These are phyloP conservation scores for Penicillium turbatum DNA, from an alignment of 495 filamentous ascomycete genomes.

Conservation along the genomic window DNA sequence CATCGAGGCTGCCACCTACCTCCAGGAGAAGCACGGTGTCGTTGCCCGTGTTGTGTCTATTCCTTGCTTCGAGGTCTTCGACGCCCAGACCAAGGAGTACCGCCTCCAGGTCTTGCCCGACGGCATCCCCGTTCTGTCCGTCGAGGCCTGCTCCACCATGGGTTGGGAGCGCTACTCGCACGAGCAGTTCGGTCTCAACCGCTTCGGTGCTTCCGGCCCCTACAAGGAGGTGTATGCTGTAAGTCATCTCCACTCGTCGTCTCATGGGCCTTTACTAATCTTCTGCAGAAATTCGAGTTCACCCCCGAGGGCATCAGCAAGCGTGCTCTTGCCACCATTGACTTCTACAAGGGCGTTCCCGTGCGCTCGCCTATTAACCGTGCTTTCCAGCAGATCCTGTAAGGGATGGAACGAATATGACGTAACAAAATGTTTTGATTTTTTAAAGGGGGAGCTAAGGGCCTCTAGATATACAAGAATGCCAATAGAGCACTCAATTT, in stretches of 20 bases:
- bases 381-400: constrained; percentile 54
- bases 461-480: constrained; percentile 24
- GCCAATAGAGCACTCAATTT: constrained; percentile 26
- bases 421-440: constrained; percentile 28
- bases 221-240: constrained; percentile 98
- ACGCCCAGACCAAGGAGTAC: constrained; percentile 91
- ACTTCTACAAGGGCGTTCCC: constrained; percentile 93
- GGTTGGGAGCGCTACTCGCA: constrained; percentile 98
- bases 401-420: constrained; percentile 20
- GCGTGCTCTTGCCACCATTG: constrained; percentile 82
- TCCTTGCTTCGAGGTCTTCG: constrained; percentile 97
- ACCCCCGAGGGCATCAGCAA: constrained; percentile 93
- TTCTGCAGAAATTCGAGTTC: constrained; percentile 90
- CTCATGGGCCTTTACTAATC: constrained; percentile 1
- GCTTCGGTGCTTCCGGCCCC: constrained; percentile 92
- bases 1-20: constrained; percentile 84
- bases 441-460: constrained; percentile 25
- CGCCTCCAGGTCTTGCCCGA: constrained; percentile 85
- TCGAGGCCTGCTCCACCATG: constrained; percentile 90
- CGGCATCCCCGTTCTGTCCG: constrained; percentile 86
- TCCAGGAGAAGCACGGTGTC: constrained; percentile 84
- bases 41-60: constrained; percentile 91
- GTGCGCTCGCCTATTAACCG: constrained; percentile 94
- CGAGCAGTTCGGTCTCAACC: constrained; percentile 98
- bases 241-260: constrained; percentile 31